These are phyloP conservation scores for Hypoxylon crocopeplum DNA, from an alignment of 495 filamentous ascomycete genomes.

Conservation along the genomic window DNA sequence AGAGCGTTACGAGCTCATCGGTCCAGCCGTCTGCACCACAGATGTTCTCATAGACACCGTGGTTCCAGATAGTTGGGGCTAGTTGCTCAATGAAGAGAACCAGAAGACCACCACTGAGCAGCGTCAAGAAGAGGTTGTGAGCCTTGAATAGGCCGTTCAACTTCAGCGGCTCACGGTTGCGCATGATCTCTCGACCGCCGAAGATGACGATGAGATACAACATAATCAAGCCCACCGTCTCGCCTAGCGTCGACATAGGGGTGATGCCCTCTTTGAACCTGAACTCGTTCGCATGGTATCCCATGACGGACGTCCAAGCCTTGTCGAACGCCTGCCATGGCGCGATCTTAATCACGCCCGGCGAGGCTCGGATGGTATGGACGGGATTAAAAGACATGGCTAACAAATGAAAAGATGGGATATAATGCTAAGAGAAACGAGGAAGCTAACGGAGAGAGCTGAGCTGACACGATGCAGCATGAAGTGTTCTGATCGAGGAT, in stretches of 20 bases:
- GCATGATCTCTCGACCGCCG: slow-evolving; percentile 76
- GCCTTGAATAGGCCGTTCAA: slow-evolving; percentile 72
- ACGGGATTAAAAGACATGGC: slow-evolving; percentile 28
- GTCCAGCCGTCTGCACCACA: slow-evolving; percentile 77
- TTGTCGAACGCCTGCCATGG: slow-evolving; percentile 94
- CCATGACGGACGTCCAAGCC: slow-evolving; percentile 71
- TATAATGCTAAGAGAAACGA: neutral
- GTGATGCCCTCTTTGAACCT: slow-evolving; percentile 67
- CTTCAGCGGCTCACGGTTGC: slow-evolving; percentile 69
- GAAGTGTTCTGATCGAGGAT: neutral
- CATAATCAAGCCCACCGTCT: slow-evolving; percentile 65
- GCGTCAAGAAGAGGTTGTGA: slow-evolving; percentile 79
- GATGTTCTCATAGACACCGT: slow-evolving; percentile 74
- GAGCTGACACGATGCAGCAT: neutral
- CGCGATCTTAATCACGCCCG: slow-evolving; percentile 68
- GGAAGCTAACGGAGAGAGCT: neutral
- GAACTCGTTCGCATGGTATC: slow-evolving; percentile 74
- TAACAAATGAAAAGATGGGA: slow-evolving; percentile 13
- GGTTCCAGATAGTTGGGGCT: slow-evolving; percentile 66
- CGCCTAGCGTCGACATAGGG: slow-evolving; percentile 72
- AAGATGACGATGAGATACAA: slow-evolving; percentile 77
- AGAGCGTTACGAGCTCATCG: slow-evolving; percentile 71
- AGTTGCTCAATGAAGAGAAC: slow-evolving; percentile 76
- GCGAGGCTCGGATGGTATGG: slow-evolving; percentile 10
- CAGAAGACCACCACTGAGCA: slow-evolving; percentile 68